Evolutionary conservation across 805 yeast species (phyloP), one percentile per base, ranked within the genome.

Genomic region (Jamesozyma lodderae): DNA sequence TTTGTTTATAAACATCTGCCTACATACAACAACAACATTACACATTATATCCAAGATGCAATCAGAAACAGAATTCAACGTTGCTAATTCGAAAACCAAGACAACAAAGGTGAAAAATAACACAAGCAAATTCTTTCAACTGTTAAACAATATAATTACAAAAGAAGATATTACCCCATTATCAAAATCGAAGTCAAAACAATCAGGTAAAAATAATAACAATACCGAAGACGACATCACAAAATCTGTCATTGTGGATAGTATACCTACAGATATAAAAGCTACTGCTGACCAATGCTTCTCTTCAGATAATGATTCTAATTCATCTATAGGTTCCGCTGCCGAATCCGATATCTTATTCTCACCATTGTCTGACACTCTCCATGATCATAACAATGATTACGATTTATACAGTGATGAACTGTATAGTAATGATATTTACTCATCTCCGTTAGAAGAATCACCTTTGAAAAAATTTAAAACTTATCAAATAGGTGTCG

Each of bases 151-250:
- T 20, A 41, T 52, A n/a, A 51, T 51, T 28, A 49, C 54, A 7
- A 50, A 48, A 31, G 54, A 53, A 33, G 58, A 53, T 38, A 53
- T 53, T 26, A 46, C 50, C 8, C 57, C 55, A 9, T 31, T 49
- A 22, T 41, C 51, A 7, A 42, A 39, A 27, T 20, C 17, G 9
- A 36, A 31, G 21, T 14, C 26, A 16, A 37, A 35, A 17, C 11
- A 3, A 11, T 29, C 36, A 6, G 33, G 14, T 14, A 41, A 36
- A n/a, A 15, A 7, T 14, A 27, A 14, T 25, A 37, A 35, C 8
- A 28, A 23, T 20, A 18, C 35, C 8, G 22, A 9, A 15, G 15
- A 16, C 9, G 40, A 34, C 6, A 23, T 15, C 10, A 15, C 17
- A 19, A 31, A 27, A n/a, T 25, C 38, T 17, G 34, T 33, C 16